Evolutionary conservation across 441 rosid genomes (phyloP).

Genomic region (Syzygium syzygioides): DNA sequence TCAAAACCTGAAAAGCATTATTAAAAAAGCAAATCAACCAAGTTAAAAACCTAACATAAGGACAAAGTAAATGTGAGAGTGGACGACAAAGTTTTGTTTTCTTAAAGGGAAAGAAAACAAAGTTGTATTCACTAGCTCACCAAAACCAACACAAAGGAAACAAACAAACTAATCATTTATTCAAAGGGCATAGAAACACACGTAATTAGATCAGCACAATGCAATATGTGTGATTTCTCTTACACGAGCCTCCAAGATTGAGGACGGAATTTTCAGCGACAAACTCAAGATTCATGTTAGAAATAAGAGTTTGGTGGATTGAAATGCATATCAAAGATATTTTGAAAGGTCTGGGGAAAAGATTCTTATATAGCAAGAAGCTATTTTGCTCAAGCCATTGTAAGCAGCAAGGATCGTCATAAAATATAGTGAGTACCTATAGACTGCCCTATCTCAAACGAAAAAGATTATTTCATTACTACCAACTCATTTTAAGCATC

Average conservation of each 20-base stretch:
- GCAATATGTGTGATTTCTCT: background rate
- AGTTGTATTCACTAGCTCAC: background rate
- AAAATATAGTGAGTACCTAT: background rate
- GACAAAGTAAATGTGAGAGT: background rate
- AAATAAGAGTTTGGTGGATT: background rate
- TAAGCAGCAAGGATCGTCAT: background rate
- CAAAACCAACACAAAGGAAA: background rate
- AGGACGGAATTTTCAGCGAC: background rate
- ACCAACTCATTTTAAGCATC: background rate
- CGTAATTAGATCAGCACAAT: background rate
- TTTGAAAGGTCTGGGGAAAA: background rate
- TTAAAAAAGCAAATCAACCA: background rate
- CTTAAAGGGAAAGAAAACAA: background rate
- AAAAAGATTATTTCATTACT: background rate
- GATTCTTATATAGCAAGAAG: background rate
- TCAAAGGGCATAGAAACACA: background rate
- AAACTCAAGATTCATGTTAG: background rate
- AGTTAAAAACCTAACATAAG: background rate
- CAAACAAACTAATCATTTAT: background rate
- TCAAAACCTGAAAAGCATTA: conserved; percentile 52
- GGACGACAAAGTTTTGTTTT: background rate
- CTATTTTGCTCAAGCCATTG: background rate
- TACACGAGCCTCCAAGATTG: background rate
- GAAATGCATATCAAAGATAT: background rate
- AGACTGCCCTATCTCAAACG: background rate